These are phyloP conservation scores for Euphorbia pulcherrima DNA, from an alignment of 345 rosid species.

Conservation along the genomic window DNA sequence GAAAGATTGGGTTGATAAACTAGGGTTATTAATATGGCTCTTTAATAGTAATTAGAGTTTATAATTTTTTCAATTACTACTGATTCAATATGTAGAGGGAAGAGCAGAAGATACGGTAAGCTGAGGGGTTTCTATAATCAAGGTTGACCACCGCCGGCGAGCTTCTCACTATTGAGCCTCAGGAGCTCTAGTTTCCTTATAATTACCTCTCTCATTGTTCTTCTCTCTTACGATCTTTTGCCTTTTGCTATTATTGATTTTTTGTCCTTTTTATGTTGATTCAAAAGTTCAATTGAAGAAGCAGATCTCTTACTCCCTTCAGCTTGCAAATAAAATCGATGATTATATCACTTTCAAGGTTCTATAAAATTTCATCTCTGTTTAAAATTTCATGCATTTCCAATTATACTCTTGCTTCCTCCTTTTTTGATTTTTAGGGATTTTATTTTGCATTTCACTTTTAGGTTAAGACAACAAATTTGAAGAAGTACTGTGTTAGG, in stretches of 20 bases:
- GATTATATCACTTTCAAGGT: conserved; percentile 87
- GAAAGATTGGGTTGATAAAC: no score
- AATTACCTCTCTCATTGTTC: conserved; percentile 15
- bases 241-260: conserved; percentile 14
- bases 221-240: conserved; percentile 16
- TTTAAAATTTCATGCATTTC: background rate
- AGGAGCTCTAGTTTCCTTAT: conserved; percentile 79
- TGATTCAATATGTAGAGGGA: no score
- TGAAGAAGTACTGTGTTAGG: conserved; percentile 80
- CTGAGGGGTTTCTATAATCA: no score
- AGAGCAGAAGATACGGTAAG: no score
- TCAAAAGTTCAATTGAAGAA: conserved; percentile 64
- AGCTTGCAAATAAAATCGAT: conserved; percentile 57
- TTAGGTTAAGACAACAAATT: conserved; percentile 87
- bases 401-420: background rate
- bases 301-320: conserved; percentile 75
- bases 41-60: no score
- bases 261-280: background rate
- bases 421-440: background rate
- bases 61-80: no score
- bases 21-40: no score
- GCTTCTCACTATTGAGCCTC: conserved; percentile 66
- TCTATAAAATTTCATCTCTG: background rate
- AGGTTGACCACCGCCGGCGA: conserved; percentile 52
- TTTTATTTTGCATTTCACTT: conserved; percentile 6